phyloP scores from a whole-genome alignment of 495 filamentous ascomycete species.

The Penicillium antarcticum region DNA sequence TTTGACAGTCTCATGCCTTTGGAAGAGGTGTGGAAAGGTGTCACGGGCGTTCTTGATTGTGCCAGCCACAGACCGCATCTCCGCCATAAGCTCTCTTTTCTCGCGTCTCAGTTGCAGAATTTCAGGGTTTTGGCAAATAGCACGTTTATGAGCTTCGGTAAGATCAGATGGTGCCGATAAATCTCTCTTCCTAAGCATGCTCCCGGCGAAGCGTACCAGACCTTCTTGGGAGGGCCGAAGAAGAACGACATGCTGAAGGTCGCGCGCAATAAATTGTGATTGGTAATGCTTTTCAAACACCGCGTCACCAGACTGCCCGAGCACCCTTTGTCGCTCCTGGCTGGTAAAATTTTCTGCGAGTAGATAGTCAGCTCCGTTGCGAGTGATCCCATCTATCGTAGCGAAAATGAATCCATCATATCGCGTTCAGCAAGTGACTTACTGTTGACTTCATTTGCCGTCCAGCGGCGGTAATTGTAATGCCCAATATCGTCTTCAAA shows the following conservation, averaged over 20 bases:
- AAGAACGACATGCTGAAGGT: slow-evolving; percentile 27
- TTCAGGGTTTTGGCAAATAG: slow-evolving; percentile 23
- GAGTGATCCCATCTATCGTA: background rate
- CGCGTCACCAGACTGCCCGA: slow-evolving; percentile 24
- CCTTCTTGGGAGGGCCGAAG: slow-evolving; percentile 23
- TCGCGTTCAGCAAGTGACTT: slow-evolving; percentile 5
- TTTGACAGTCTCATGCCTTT: slow-evolving; percentile 19
- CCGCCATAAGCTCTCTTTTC: slow-evolving; percentile 27
- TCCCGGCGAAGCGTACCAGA: slow-evolving; percentile 11
- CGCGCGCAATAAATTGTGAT: slow-evolving; percentile 23
- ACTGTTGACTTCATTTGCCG: slow-evolving; percentile 33
- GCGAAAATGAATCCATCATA: background rate
- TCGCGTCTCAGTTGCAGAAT: slow-evolving; percentile 23
- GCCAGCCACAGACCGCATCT: slow-evolving; percentile 28
- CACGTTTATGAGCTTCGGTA: slow-evolving; percentile 19
- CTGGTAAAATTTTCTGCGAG: slow-evolving; percentile 21
- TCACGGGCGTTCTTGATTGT: slow-evolving; percentile 19
- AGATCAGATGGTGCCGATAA: slow-evolving; percentile 17
- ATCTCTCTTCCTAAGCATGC: slow-evolving; percentile 29
- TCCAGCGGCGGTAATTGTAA: slow-evolving; percentile 30
- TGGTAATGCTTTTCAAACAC: slow-evolving; percentile 32
- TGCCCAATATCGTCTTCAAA: slow-evolving; percentile 32
- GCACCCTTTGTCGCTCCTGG: slow-evolving; percentile 28
- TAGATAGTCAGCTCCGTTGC: background rate
- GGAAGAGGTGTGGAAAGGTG: slow-evolving; percentile 22